Base-by-base conservation (phyloP, 2,329 filamentous ascomycete species). In the Fusarium sacchari region DNA sequence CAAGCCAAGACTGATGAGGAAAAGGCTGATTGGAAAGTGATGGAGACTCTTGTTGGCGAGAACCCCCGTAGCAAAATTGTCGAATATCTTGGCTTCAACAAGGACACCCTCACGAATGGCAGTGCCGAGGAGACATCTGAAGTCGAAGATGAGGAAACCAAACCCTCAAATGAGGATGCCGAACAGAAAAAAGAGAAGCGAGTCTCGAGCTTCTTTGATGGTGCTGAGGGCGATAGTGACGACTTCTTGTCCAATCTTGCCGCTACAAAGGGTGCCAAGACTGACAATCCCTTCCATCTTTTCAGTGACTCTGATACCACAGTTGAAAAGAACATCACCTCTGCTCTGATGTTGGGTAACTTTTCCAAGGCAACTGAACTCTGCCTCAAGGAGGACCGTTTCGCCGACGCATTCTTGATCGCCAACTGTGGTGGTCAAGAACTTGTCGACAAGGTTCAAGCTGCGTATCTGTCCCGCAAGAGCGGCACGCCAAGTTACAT, bases 381-480 rank as follows among this genome's bases (percentile, higher is more conserved):
- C 58, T 97, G 95, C 77, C 85, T 99, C 22, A 91, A 94, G 78
- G 94, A 98, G 82, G 91, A 97, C 74, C 91, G 95, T 60, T 91
- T 98, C 81, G 96, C 96, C 0, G 96, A 99, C 84, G 96, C 96
- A 43, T 97, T 99, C 83, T 94, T 99, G 86, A 96, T 99, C 80
- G 96, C 97, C 52, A 97, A 98, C 78, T 98, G 95, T 78, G 95
- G 96, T 66, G 96, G 96, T 55, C 94, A 97, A 81, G 93, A 95
- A 74, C 93, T 97, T 68, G 92, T 98, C 47, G 94, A 97, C 78
- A 98, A 97, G 85, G 96, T 96, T 10, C 96, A 98, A 82, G 89
- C 93, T 69, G 91, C 95, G 18, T 99, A 99, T 81, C 90, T 99
- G 72, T 92, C 94, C 64, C 92, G 93, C 78, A 94, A 95, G 82